These are phyloP conservation scores for Eucalyptus viminalis DNA, from an alignment of 345 rosid genomes.

Conservation along the genomic window DNA sequence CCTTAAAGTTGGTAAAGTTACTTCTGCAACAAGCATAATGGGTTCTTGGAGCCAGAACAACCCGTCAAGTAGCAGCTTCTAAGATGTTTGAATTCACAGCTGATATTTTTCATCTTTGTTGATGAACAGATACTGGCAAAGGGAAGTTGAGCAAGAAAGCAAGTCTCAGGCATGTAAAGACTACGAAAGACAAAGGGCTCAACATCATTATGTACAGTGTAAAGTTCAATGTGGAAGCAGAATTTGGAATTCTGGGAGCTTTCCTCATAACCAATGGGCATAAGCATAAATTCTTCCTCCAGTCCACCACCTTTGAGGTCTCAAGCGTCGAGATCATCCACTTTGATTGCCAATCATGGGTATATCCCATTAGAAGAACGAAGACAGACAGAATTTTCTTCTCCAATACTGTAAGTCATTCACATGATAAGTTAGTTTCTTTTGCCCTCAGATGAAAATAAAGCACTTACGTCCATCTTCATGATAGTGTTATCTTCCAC, in stretches of 20 bases:
- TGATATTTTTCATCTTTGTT: not conserved
- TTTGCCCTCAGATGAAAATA: not conserved
- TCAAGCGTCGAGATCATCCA: slow-evolving; percentile 1
- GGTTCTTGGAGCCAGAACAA: not conserved
- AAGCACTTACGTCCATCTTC: not conserved
- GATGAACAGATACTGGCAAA: slow-evolving; percentile 13
- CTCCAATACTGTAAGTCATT: slow-evolving; percentile 22
- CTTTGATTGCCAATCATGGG: slow-evolving; percentile 52
- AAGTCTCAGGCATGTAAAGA: slow-evolving; percentile 15
- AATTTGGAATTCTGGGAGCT: slow-evolving; percentile 47
- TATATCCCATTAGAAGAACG: slow-evolving; percentile 32
- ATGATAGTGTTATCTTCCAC: slow-evolving; percentile 35
- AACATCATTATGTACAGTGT: slow-evolving; percentile 12
- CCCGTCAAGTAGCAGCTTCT: not conserved
- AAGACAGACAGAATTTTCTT: slow-evolving; percentile 32
- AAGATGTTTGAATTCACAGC: not conserved
- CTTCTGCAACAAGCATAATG: not conserved
- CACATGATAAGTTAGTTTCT: not conserved
- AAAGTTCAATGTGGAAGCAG: slow-evolving; percentile 14
- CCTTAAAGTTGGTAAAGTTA: not conserved
- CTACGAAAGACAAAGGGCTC: slow-evolving; percentile 7
- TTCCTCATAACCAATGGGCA: slow-evolving; percentile 21
- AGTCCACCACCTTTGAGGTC: slow-evolving; percentile 14
- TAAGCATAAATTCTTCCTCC: slow-evolving; percentile 41
- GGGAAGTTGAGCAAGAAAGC: slow-evolving; percentile 35